phyloP scores from a whole-genome alignment of 225 moss, liverwort and hornwort species.

The Anthoceros angustus region DNA sequence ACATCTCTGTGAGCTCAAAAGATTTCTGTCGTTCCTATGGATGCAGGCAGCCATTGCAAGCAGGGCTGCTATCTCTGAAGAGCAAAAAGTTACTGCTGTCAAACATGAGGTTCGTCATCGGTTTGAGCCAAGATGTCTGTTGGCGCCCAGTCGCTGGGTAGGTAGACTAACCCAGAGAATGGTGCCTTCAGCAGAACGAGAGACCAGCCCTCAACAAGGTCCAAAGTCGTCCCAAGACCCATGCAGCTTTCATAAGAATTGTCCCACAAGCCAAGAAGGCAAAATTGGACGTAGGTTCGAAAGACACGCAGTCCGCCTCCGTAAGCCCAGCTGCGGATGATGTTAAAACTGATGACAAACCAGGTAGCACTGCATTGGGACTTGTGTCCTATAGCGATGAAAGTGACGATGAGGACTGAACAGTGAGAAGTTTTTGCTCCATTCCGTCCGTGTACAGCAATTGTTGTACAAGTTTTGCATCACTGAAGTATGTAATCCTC shows the following conservation, averaged over 20 bases:
- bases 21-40: background rate
- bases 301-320: background rate
- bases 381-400: slow-evolving; percentile 53
- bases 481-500: no score
- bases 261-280: slow-evolving; percentile 58
- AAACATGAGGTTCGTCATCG: slow-evolving; percentile 11
- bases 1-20: background rate
- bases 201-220: slow-evolving; percentile 30
- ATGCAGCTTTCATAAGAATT: slow-evolving; percentile 58
- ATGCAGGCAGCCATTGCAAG: slow-evolving; percentile 25
- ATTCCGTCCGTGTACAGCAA: no score
- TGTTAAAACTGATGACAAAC: no score
- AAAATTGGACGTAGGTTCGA: slow-evolving; percentile 20
- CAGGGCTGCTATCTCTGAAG: slow-evolving; percentile 18
- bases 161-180: background rate
- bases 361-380: slow-evolving; percentile 17
- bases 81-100: slow-evolving; percentile 12
- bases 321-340: no score
- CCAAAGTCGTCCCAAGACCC: slow-evolving; percentile 19
- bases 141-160: background rate
- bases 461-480: no score
- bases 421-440: background rate
- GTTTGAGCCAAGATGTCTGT: background rate
- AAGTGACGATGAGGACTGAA: slow-evolving; percentile 22
- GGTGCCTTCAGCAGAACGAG: slow-evolving; percentile 6